Base-by-base conservation (phyloP, 768 basidiomycete species). In the Pisolithus marmoratus region DNA sequence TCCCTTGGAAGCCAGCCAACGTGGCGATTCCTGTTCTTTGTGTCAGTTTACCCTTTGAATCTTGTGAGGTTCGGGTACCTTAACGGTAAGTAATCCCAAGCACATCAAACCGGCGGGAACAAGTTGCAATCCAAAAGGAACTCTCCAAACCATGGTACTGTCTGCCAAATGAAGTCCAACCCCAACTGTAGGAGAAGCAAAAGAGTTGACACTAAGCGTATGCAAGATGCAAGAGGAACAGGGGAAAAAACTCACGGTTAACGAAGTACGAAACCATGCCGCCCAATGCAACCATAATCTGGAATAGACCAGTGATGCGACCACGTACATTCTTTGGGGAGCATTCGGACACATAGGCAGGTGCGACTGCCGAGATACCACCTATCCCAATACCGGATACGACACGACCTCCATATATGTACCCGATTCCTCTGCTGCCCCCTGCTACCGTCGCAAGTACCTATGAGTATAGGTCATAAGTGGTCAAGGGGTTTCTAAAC, bases 311-410 rank as follows among this genome's bases (percentile, higher is more conserved):
- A 75, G 5, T 79, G 78, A 49, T 77, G 7, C 78, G 70, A 2
- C 79, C 79, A 34, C 79, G 71, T 41, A 81, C 77, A 14, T 63
- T 60, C 48, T 64, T 72, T 2, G 78, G 78, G 3, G 72, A 70
- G 45, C 71, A 78, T 60, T 81, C 80, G 1, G 77, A 78, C 9
- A 79, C 70, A 44, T 80, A 81, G 0, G 76, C 68, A 12, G 79
- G 78, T 5, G 77, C 72, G 2, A 80, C 61, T 4, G 77, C 75
- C 2, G 74, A 72, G 7, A 75, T 70, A 72, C 78, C 75, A 14
- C 82, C 81, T 26, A 84, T 73, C 7, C 84, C 83, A 47, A 84
- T 68, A 19, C 85, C 84, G 6, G 78, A 74, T 0, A 86, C 50
- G 63, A 84, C 85, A 4, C 81, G 73, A 48, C 75, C 69, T 29